These are phyloP conservation scores for Talaromyces piceae DNA, from an alignment of 2,329 filamentous ascomycete species.

Conservation along the genomic window DNA sequence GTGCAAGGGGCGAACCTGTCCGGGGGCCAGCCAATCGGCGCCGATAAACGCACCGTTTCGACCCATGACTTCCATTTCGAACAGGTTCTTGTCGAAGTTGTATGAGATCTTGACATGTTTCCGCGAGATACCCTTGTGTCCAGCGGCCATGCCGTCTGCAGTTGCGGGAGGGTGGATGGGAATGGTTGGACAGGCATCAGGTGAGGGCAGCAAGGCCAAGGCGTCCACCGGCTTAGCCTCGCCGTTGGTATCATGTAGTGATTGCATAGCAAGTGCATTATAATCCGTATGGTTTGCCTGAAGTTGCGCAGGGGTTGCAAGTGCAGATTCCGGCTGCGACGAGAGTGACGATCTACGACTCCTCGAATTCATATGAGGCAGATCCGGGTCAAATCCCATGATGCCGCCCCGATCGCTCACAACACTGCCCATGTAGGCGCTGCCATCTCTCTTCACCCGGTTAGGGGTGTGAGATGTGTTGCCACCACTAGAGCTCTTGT, in stretches of 20 bases:
- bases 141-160: conserved; percentile 37
- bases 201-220: conserved; percentile 42
- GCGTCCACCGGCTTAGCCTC: conserved; percentile 40
- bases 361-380: conserved; percentile 34
- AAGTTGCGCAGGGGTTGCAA: conserved; percentile 31
- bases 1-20: conserved; percentile 43
- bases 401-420: conserved; percentile 52
- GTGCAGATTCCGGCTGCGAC: conserved; percentile 33
- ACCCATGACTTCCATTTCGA: conserved; percentile 53
- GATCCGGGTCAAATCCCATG: conserved; percentile 41
- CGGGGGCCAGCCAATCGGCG: conserved; percentile 41
- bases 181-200: conserved; percentile 48
- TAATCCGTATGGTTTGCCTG: conserved; percentile 36
- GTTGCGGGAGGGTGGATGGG: conserved; percentile 52
- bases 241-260: conserved; percentile 26
- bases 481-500: conserved; percentile 41
- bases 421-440: conserved; percentile 42
- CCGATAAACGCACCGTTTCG: conserved; percentile 52
- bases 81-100: conserved; percentile 49
- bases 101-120: conserved; percentile 56
- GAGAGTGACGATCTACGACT: conserved; percentile 46
- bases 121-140: conserved; percentile 54
- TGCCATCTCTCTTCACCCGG: conserved; percentile 38
- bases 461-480: conserved; percentile 39
- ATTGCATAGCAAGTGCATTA: conserved; percentile 41